Conservation (phyloP, 148 eudicot species). For the Rhododendron ferrugineum region DNA sequence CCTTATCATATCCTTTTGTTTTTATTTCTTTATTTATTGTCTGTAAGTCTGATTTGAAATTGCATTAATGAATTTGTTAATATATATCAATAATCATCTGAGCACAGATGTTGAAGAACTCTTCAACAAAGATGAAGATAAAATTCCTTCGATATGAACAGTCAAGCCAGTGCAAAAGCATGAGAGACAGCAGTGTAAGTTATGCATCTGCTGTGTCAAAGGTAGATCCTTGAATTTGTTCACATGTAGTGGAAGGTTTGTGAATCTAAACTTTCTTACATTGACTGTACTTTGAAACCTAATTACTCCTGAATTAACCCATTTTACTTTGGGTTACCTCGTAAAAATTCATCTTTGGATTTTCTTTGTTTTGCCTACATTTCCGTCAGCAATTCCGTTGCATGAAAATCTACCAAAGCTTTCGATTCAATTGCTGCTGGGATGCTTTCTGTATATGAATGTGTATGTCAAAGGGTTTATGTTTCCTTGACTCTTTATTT, state of each 20-base stretch:
- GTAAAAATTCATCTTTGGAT: neutral
- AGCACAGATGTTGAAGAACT: slow-evolving; percentile 70
- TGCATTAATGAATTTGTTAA: neutral
- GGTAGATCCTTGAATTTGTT: slow-evolving; percentile 31
- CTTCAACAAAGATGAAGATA: slow-evolving; percentile 70
- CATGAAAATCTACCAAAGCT: neutral
- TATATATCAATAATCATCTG: neutral
- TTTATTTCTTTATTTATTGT: too few relatives aligned
- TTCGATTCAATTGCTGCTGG: neutral
- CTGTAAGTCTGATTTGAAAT: neutral
- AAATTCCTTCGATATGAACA: slow-evolving; percentile 86
- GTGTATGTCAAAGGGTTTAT: neutral
- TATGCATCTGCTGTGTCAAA: slow-evolving; percentile 95
- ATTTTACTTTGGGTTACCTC: neutral
- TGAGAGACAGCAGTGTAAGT: slow-evolving; percentile 93
- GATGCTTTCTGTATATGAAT: neutral
- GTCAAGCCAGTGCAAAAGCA: slow-evolving; percentile 90
- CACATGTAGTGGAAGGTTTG: neutral
- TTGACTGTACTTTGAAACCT: neutral
- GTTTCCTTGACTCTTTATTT: too few relatives aligned
- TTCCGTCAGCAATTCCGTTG: neutral
- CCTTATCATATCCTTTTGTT: neutral
- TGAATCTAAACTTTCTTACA: neutral
- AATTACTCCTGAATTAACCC: neutral
- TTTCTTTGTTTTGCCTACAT: neutral